These are phyloP conservation scores for Mimosa pudica DNA, from an alignment of 306 rosid species.

Conservation along the genomic window DNA sequence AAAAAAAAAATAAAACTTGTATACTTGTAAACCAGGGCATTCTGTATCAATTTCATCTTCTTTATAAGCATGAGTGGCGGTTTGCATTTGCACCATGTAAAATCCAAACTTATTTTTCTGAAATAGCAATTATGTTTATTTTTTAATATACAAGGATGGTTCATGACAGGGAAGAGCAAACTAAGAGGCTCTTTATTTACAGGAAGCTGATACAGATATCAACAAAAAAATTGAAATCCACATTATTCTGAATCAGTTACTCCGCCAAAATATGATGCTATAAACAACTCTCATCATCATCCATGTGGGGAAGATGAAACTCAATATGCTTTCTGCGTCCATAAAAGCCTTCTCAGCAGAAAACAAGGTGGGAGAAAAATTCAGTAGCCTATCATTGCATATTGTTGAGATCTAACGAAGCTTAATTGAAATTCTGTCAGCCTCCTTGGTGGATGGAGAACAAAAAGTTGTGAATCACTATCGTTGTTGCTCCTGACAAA, in stretches of 20 bases:
- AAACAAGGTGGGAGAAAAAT: slow-evolving; percentile 35
- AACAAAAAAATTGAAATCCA: slow-evolving; percentile 24
- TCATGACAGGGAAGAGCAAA: slow-evolving; percentile 9
- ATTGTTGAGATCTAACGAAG: slow-evolving; percentile 31
- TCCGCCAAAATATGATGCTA: slow-evolving; percentile 39
- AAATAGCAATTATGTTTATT: neutral
- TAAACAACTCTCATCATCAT: slow-evolving; percentile 47
- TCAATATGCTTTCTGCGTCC: slow-evolving; percentile 38
- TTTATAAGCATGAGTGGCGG: neutral
- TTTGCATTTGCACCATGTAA: neutral
- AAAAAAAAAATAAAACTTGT: no score
- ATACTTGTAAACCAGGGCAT: neutral
- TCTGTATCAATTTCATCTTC: neutral
- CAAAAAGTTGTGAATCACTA: slow-evolving; percentile 42
- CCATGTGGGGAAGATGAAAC: slow-evolving; percentile 34
- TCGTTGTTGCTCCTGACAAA: slow-evolving; percentile 51
- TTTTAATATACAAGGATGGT: neutral
- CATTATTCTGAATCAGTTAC: slow-evolving; percentile 42
- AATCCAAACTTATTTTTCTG: neutral
- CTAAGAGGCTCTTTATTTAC: slow-evolving; percentile 12
- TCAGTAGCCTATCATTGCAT: slow-evolving; percentile 32
- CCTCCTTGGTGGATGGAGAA: slow-evolving; percentile 36
- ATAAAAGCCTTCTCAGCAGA: slow-evolving; percentile 48
- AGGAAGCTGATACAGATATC: slow-evolving; percentile 17
- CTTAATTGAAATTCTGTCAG: slow-evolving; percentile 39